phyloP scores from a whole-genome alignment of 495 filamentous ascomycete species.

The Trichoderma asperelloides region DNA sequence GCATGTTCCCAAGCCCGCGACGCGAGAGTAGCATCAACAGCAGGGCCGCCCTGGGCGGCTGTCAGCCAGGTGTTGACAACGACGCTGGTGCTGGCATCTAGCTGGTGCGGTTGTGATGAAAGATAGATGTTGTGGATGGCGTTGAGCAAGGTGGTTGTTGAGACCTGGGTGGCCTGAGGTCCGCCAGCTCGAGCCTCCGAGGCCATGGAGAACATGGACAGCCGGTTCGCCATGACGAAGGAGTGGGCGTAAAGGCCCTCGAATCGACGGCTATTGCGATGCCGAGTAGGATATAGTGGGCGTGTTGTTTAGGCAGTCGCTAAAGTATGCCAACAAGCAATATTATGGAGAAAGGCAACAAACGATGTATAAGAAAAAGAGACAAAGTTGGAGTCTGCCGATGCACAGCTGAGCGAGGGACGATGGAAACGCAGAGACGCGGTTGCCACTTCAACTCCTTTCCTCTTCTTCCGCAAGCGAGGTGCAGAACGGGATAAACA shows the following conservation, averaged over 20 bases:
- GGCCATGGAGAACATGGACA: slow-evolving; percentile 76
- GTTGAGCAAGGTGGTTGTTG: slow-evolving; percentile 86
- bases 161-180: slow-evolving; percentile 70
- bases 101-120: slow-evolving; percentile 66
- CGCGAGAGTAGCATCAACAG: slow-evolving; percentile 70
- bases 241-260: slow-evolving; percentile 10
- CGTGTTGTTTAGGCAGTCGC: not conserved
- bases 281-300: not conserved
- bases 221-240: slow-evolving; percentile 55
- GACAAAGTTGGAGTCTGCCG: not conserved
- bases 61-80: slow-evolving; percentile 95
- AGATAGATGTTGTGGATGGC: slow-evolving; percentile 82
- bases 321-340: not conserved
- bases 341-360: slow-evolving; percentile 1
- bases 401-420: not conserved
- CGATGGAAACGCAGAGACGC: not conserved
- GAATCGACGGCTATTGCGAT: slow-evolving; percentile 3
- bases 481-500: not conserved
- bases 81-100: slow-evolving; percentile 86
- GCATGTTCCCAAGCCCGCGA: slow-evolving; percentile 95
- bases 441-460: not conserved
- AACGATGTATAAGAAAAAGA: not conserved
- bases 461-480: not conserved
- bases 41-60: slow-evolving; percentile 54
- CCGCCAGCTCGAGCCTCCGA: slow-evolving; percentile 55